Base-by-base conservation (phyloP, 495 filamentous ascomycete species). In the Aspergillus kassunensis region DNA sequence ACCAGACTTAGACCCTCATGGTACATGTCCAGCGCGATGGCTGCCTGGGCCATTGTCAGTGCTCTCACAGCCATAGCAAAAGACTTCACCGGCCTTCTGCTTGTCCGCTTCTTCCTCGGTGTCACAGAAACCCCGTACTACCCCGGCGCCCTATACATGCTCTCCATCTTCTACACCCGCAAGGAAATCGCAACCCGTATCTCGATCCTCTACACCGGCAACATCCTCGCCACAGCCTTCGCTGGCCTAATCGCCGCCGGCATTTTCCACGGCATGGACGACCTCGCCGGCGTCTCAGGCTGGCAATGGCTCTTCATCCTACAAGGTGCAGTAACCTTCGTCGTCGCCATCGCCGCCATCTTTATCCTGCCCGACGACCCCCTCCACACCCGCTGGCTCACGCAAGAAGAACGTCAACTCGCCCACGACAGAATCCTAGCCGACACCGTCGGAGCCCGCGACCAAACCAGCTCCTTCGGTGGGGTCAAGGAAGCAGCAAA, bases 241-340 rank as follows among this genome's bases (percentile, higher is more conserved):
- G 67, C 68, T 4, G 76, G 76, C 13, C 64, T 79, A n/a, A 74
- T 80, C 49, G 66, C 72, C n/a, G 73, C 58, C 19, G 60, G 60
- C 18, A 54, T 66, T 40, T 59, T 61, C 29, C 33, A 55, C 21
- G 51, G 57, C 4, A 56, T 66, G 53, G 57, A 56, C 13, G 54
- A 54, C 15, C 43, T 56, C 2, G 63, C 74, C 20, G 81, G 80
- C 39, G 87, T 87, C 53, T 58, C 62, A 1, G 89, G 87, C 29
- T 96, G 90, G 90, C 75, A 87, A 43, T 95, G 90, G 90, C 76
- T 80, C 44, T 80, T 75, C 44, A 60, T 75, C 53, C 61, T 78
- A 15, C 87, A 91, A 66, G 90, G 90, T 16, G 45, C 69, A 2
- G 65, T 89, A 10, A 91, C 88, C 9, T 78, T 77, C 52, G 47